Conservation (phyloP, 2,329 filamentous ascomycete species). For the Xylariaceae sp. region DNA sequence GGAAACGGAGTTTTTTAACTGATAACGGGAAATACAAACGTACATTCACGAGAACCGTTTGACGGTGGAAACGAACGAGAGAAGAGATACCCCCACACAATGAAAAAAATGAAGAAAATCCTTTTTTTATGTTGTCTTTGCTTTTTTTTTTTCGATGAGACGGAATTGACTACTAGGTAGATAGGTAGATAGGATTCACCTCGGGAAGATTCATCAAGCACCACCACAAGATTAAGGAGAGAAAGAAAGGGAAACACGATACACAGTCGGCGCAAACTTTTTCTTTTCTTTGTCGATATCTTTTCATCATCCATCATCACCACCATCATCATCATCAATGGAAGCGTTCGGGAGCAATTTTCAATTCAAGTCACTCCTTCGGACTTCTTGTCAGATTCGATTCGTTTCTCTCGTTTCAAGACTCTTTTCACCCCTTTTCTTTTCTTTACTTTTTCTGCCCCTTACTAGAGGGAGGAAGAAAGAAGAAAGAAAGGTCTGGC, state of each 20-base stretch:
- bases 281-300: too few relatives aligned
- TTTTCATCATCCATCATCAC: too few relatives aligned
- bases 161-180: background rate
- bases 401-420: background rate
- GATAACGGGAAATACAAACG: conserved; percentile 9
- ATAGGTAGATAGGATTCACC: background rate
- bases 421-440: background rate
- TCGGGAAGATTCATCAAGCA: too few relatives aligned
- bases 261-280: too few relatives aligned
- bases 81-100: background rate
- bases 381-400: background rate
- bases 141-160: too few relatives aligned
- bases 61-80: background rate
- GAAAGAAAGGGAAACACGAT: too few relatives aligned
- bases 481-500: too few relatives aligned
- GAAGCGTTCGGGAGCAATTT: background rate
- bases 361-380: too few relatives aligned
- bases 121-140: background rate
- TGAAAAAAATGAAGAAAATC: background rate
- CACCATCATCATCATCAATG: background rate
- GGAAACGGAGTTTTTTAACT: conserved; percentile 1
- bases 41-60: background rate
- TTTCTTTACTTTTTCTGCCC: background rate
- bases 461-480: background rate
- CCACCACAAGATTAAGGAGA: too few relatives aligned